Evolutionary conservation across 805 yeast species (phyloP), one percentile per base, ranked within the genome.

Genomic region (Priceomyces melissophilus): DNA sequence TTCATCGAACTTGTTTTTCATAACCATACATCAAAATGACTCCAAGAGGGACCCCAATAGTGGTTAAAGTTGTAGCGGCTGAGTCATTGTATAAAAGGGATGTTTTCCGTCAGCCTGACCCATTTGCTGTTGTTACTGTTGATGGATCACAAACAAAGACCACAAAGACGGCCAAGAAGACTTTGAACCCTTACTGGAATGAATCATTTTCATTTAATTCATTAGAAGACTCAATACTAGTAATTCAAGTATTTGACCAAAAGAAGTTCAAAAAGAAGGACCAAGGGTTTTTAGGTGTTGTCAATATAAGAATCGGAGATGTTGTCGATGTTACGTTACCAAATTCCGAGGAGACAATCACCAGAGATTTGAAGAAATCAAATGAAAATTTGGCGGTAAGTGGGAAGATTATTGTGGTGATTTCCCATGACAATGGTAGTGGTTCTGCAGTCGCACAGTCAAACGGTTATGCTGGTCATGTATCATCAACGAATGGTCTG

Each of bases 181-280:
- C 98, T 2, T 70, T 91, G 52, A 88, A 93, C 57, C 99, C 99
- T 9, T 93, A 90, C 66, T 93, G 99, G 99, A 90, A 93, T 65
- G 96, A 93, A 65, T 70, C 85, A 2, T 93, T 91, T 57, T 78
- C 78, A 41, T 89, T 93, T 64, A 76, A 75, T 40, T 73, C 81
- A 44, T 85, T 82, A 31, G 95, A 86, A 55, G 84, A 84, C 56
- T 84, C 95, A 7, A 86, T 90, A 33, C 71, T 93, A 38, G 95
- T 91, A 10, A 80, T 93, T 46, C 98, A 93, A 63, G 93, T 93
- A 6, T 93, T 93, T 65, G 98, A 93, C 63, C 98, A 91, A 62
- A 90, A 89, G 62, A 93, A 93, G 65, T 93, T 93, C 71, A 93
- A 93, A 63, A 89, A 88, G 80, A 90, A 89, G 76, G 99, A 93